Base-by-base conservation (phyloP, 2,329 filamentous ascomycete species). In the Aspergillus melleus region DNA sequence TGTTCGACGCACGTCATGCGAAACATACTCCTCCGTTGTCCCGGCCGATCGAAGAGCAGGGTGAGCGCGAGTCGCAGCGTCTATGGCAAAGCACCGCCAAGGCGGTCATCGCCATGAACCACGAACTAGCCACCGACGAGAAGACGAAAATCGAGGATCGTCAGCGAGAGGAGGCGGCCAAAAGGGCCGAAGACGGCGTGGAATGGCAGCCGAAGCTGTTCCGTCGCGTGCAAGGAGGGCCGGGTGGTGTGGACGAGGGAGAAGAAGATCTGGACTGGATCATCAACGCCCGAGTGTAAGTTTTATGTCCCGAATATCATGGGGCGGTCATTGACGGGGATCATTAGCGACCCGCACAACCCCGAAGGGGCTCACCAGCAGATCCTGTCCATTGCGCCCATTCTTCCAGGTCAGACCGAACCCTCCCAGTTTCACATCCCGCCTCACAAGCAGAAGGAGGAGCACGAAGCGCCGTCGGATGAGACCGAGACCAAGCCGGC, bases 131-230 rank as follows among this genome's bases (percentile, higher is more conserved):
- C 4, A 99, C 95, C 0, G 90, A 95, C 64, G 94, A 97, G 72
- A 99, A 99, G 80, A 93, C 91, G n/a, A 90, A 90, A 74, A 91
- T 99, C 60, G 95, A 99, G 74, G 94, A 98, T 69, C 88, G 86
- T 71, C 95, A 99, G 76, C 86, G 95, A 70, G 89, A 93, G 64
- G 94, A 97, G 72, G 92, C 95, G 2, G 89, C 92, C 19, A 86
- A 86, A 70, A 85, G 95, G 68, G 85, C 85, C 32, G 89, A 92
- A 52, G 88, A 93, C 11, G 89, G 89, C 12, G 80, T 92, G 8
- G 91, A 96, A 64, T 99, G 95, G 95, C 86, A 88, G 36, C 94
- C 95, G 0, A 87, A 88, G 64, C 83, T 98, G 12, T 99, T 99
- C 82, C 86, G 92, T 61, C 79, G 80, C 52, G 89, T 96, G 11